Conservation (phyloP, 2,329 filamentous ascomycete species). For the Penicillium sclerotiorum region DNA sequence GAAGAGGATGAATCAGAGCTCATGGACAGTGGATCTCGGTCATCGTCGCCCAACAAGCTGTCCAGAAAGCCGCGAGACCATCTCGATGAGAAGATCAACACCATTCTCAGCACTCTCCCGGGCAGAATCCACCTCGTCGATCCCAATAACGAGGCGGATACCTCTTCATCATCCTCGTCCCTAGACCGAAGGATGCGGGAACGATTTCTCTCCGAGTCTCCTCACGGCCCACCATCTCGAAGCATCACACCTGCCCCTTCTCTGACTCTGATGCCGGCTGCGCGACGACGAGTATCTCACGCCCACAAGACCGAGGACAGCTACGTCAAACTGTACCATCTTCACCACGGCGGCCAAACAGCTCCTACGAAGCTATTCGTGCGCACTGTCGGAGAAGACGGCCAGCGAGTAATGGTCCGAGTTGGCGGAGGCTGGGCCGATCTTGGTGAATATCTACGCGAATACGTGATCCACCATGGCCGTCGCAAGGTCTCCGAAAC, state of each 20-base stretch:
- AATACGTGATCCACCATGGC: conserved; percentile 90
- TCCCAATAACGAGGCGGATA: conserved; percentile 41
- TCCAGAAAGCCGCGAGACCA: conserved; percentile 62
- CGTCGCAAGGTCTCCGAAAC: conserved; percentile 64
- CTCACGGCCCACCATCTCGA: conserved; percentile 38
- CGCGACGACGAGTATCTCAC: conserved; percentile 38
- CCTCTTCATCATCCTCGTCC: conserved; percentile 35
- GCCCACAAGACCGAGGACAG: conserved; percentile 54
- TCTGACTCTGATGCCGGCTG: conserved; percentile 68
- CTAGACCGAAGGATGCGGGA: conserved; percentile 42
- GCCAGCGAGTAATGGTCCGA: conserved; percentile 94
- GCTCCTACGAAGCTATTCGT: conserved; percentile 94
- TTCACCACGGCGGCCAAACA: conserved; percentile 79
- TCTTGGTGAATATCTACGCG: conserved; percentile 88
- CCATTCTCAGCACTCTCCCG: conserved; percentile 76
- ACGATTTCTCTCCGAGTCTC: conserved; percentile 42
- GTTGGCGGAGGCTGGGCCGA: conserved; percentile 99
- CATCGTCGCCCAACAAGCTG: conserved; percentile 45
- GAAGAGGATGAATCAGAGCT: conserved; percentile 22
- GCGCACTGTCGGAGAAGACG: conserved; percentile 83
- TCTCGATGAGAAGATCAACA: conserved; percentile 76
- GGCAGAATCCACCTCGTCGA: conserved; percentile 74
- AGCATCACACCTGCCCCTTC: conserved; percentile 66
- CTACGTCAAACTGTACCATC: conserved; percentile 89
- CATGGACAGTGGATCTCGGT: conserved; percentile 25